A percentile compares a stretch with the other conserved stretches of the same genome.
phyloP scores from a whole-genome alignment of 805 yeast genomes.

The Yarrowia osloensis region DNA sequence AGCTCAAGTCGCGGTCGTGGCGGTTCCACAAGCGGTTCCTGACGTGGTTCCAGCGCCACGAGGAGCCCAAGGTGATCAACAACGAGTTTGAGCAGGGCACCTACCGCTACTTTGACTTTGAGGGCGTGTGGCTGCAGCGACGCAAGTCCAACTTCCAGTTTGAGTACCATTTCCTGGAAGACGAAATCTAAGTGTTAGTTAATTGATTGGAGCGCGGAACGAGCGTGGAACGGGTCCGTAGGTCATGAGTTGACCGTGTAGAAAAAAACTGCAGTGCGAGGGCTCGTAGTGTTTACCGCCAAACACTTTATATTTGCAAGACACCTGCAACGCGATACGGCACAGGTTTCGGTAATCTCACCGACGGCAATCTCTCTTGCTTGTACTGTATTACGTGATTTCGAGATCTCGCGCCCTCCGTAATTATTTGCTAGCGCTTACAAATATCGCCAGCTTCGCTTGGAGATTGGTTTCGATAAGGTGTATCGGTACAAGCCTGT shows the following conservation, averaged over 20 bases:
- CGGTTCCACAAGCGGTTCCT: conserved; percentile 65
- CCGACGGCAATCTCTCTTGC: no score
- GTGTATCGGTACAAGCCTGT: no score
- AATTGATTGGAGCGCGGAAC: no score
- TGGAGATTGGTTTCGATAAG: background rate
- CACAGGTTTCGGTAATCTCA: no score
- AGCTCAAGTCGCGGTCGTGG: conserved; percentile 82
- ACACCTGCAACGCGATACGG: no score
- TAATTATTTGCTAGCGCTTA: background rate
- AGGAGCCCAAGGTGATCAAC: conserved; percentile 49
- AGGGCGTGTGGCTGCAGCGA: conserved; percentile 65
- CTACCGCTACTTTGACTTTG: conserved; percentile 86
- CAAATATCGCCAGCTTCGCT: background rate
- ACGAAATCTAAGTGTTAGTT: conserved; percentile 40
- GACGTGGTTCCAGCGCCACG: conserved; percentile 80
- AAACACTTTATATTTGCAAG: no score
- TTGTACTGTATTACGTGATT: no score
- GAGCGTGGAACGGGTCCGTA: no score
- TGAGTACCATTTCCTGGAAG: conserved; percentile 49
- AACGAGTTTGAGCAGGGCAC: conserved; percentile 50
- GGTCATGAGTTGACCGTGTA: no score
- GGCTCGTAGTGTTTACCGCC: no score
- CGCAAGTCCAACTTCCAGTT: conserved; percentile 61
- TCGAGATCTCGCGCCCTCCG: no score
- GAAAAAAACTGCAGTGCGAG: no score